phyloP scores from a whole-genome alignment of 192 early-diverging fungal species.

The Entomortierella chlamydospora region DNA sequence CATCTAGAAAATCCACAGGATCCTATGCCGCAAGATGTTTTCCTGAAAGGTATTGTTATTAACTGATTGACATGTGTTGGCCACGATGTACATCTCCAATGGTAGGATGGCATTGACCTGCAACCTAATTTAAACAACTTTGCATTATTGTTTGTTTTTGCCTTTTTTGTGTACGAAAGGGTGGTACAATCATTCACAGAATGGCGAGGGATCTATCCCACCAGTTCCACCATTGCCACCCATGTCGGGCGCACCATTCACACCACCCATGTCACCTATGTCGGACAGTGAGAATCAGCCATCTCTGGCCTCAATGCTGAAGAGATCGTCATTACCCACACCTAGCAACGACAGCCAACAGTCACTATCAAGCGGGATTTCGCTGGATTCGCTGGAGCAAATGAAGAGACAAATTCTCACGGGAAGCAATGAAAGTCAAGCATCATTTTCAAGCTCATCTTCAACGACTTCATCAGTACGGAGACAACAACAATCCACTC shows the following conservation, averaged over 20 bases:
- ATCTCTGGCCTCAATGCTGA: background rate
- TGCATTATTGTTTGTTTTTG: background rate
- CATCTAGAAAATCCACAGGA: background rate
- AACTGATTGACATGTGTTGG: no score
- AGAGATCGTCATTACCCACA: background rate
- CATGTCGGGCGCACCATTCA: no score
- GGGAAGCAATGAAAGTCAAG: background rate
- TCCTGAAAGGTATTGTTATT: constrained; percentile 18
- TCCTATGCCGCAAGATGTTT: constrained; percentile 10
- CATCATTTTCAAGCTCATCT: background rate
- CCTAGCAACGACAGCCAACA: background rate
- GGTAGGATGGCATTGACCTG: no score
- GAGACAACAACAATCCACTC: no score
- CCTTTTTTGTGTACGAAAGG: background rate
- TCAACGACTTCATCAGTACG: background rate
- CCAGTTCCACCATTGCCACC: constrained; percentile 3
- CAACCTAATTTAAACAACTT: no score
- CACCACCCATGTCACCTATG: background rate
- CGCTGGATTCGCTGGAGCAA: background rate
- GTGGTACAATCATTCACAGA: constrained; percentile 1
- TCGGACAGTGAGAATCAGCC: background rate
- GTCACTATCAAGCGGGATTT: background rate
- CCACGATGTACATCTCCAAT: no score
- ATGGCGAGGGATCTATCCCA: background rate
- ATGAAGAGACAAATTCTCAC: background rate